Evolutionary conservation across 345 rosid genomes (phyloP).

Genomic region (Rhizophora mangle): DNA sequence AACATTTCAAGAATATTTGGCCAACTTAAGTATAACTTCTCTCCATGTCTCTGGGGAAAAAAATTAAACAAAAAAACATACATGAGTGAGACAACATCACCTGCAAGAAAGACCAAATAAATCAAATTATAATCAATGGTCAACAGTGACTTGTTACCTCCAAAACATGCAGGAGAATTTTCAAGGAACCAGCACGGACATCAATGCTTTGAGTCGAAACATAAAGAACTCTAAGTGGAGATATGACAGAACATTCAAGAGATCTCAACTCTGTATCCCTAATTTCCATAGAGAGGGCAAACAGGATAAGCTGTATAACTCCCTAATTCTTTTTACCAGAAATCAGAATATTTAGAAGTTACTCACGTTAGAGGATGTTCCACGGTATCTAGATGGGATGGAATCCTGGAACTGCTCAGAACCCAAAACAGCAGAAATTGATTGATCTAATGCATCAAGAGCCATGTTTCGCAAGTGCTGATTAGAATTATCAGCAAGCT

Average conservation of each 20-base stretch:
- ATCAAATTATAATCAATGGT: slow-evolving; percentile 6
- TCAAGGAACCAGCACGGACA: slow-evolving; percentile 80
- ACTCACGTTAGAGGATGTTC: slow-evolving; percentile 54
- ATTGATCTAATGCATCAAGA: slow-evolving; percentile 90
- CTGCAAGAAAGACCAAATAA: slow-evolving; percentile 1
- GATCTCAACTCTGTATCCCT: slow-evolving; percentile 47
- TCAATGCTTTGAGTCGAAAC: slow-evolving; percentile 74
- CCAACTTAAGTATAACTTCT: slow-evolving; percentile 83
- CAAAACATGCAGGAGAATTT: slow-evolving; percentile 90
- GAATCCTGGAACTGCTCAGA: slow-evolving; percentile 69
- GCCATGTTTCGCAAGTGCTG: slow-evolving; percentile 79
- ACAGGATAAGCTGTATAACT: slow-evolving; percentile 18
- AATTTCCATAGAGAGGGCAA: slow-evolving; percentile 32
- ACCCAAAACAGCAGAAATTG: slow-evolving; percentile 89
- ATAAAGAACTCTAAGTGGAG: slow-evolving; percentile 80
- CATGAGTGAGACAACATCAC: slow-evolving; percentile 19
- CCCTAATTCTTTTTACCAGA: not conserved
- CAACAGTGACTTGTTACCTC: slow-evolving; percentile 54
- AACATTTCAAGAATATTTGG: slow-evolving; percentile 80
- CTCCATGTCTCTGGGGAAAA: slow-evolving; percentile 78
- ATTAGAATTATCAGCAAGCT: slow-evolving; percentile 88
- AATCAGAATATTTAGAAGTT: slow-evolving; percentile 20
- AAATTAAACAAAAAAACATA: not conserved
- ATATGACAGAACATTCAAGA: slow-evolving; percentile 79
- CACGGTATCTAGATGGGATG: slow-evolving; percentile 38